Percentiles rank a stretch among this genome's conserved stretches.
These are phyloP conservation scores for Yamadazyma spencermartinsiae DNA, from an alignment of 1,139 yeast species.

Conservation along the genomic window DNA sequence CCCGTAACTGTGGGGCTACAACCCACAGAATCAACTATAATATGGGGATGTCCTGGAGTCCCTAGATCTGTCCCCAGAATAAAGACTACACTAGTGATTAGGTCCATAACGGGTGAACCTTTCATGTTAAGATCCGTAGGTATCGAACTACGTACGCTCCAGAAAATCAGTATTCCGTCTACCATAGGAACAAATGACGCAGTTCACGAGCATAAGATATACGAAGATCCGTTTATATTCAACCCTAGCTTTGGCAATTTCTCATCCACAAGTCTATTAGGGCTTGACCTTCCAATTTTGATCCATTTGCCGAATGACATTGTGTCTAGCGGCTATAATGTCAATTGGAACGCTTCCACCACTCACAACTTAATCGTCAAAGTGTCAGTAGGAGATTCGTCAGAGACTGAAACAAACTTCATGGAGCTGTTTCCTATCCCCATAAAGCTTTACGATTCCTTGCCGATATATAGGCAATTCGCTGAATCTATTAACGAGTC, in stretches of 20 bases:
- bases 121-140: constrained; percentile 40
- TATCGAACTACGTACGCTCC: constrained; percentile 38
- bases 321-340: constrained; percentile 43
- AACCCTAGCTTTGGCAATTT: constrained; percentile 40
- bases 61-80: constrained; percentile 55
- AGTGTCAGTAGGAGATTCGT: constrained; percentile 34
- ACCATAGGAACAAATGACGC: constrained; percentile 46
- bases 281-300: constrained; percentile 59
- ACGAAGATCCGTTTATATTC: constrained; percentile 38
- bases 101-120: constrained; percentile 41
- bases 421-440: constrained; percentile 47
- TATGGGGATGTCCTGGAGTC: constrained; percentile 66
- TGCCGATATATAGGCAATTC: constrained; percentile 55
- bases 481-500: constrained; percentile 48
- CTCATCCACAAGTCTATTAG: constrained; percentile 38
- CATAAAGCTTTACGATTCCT: constrained; percentile 50
- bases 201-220: constrained; percentile 32
- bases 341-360: constrained; percentile 43
- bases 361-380: constrained; percentile 36
- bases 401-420: constrained; percentile 30
- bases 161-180: constrained; percentile 40
- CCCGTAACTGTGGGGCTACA: constrained; percentile 40
- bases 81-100: constrained; percentile 42
- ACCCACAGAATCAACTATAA: constrained; percentile 48
- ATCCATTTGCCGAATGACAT: constrained; percentile 59